Conservation (phyloP, 2,329 filamentous ascomycete species). For the Cercospora citrullina region DNA sequence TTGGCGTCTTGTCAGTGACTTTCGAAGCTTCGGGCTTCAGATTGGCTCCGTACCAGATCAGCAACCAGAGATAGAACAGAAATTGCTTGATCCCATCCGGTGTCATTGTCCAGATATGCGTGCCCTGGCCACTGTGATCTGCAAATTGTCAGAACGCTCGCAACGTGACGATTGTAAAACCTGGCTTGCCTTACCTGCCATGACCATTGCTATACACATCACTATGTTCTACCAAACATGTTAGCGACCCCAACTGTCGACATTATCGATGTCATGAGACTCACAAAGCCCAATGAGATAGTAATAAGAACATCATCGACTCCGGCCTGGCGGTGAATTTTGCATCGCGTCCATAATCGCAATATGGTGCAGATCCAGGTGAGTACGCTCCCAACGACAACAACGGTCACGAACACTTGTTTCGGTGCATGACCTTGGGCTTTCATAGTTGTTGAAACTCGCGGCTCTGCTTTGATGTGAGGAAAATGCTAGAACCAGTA, state of each 20-base stretch:
- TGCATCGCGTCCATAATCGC: constrained; percentile 7
- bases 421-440: not conserved
- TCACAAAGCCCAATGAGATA: not conserved
- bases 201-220: constrained; percentile 5
- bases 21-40: not conserved
- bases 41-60: not conserved
- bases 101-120: constrained; percentile 3
- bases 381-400: not conserved
- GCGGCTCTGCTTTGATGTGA: not conserved
- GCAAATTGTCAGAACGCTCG: not conserved
- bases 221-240: not conserved
- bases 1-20: not conserved
- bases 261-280: not conserved
- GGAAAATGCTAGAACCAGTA: not conserved
- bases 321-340: constrained; percentile 6
- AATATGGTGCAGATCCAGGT: constrained; percentile 3
- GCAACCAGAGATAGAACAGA: constrained; percentile 2
- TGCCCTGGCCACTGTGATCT: constrained; percentile 2
- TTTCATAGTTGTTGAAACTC: not conserved
- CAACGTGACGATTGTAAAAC: not conserved
- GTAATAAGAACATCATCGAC: constrained; percentile 3
- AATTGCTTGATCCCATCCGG: not conserved
- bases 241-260: not conserved
- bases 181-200: not conserved
- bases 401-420: not conserved